phyloP scores from a whole-genome alignment of 2,329 filamentous ascomycete genomes.

The Dothidotthia symphoricarpi region DNA sequence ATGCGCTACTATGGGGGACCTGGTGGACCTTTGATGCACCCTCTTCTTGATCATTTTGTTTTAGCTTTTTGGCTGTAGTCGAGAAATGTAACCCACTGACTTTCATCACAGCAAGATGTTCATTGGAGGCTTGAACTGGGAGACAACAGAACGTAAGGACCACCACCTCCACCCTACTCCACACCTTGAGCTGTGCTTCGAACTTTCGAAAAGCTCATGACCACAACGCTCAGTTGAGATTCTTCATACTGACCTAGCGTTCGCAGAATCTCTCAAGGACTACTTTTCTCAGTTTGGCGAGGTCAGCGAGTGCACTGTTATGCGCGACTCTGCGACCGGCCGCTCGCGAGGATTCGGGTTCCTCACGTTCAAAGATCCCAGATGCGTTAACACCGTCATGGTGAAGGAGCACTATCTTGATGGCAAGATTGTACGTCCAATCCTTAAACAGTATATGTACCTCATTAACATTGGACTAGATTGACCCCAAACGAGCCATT shows the following conservation, averaged over 20 bases:
- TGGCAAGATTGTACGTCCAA: slow-evolving; percentile 86
- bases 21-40: slow-evolving; percentile 12
- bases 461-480: slow-evolving; percentile 56
- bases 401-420: slow-evolving; percentile 98
- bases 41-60: too few relatives aligned
- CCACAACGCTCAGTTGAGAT: too few relatives aligned
- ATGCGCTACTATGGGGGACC: too few relatives aligned
- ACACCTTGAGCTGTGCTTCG: too few relatives aligned
- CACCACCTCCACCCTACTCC: background rate
- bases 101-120: slow-evolving; percentile 83
- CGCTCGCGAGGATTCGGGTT: slow-evolving; percentile 96
- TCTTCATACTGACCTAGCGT: slow-evolving; percentile 2
- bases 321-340: slow-evolving; percentile 92
- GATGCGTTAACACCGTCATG: slow-evolving; percentile 99
- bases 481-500: slow-evolving; percentile 96
- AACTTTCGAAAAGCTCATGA: too few relatives aligned
- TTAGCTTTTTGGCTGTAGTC: too few relatives aligned
- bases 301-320: slow-evolving; percentile 97
- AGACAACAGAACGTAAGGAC: slow-evolving; percentile 91
- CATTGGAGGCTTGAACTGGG: slow-evolving; percentile 97
- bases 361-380: slow-evolving; percentile 94
- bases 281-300: slow-evolving; percentile 99
- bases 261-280: slow-evolving; percentile 84
- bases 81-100: slow-evolving; percentile 22
- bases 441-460: slow-evolving; percentile 6